Evolutionary conservation across 139 green algal species (phyloP), one percentile per base, ranked within the genome.

Genomic region (Penium margaritaceum): DNA sequence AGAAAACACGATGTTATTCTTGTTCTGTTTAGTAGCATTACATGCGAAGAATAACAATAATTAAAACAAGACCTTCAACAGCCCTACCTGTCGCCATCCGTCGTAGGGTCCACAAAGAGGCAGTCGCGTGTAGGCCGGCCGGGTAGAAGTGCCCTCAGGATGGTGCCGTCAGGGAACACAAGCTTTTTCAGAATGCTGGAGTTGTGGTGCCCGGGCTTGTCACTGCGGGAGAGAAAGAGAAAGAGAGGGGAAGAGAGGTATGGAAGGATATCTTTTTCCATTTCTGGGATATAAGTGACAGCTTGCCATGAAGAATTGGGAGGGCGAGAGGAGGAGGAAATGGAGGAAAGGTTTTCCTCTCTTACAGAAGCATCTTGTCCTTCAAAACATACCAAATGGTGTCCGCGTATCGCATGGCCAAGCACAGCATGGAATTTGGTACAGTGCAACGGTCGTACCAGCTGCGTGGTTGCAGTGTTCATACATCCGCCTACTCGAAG

Each of bases 121-220:
- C 79, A 88, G 81, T 96, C 91, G 0, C 81, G 74, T 0, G 90
- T 97, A 24, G 92, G 91, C 6, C 90, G 80, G 1, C 88, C 91
- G 9, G 92, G 90, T 65, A 86, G 84, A 27, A 41, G 46, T 6
- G 82, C 66, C 12, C 74, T 87, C 83, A 93, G 81, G 21, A 91
- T 61, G 12, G 14, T 65, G 29, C 90, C 90, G 65, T 90, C 88
- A 0, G 87, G 80, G 78, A 95, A 82, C 74, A 93, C 90, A 63
- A 95, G 79, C 44, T 63, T 44, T n/a, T 76, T 54, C 46, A 95
- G 78, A 76, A 91, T 79, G 32, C 74, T 75, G 64, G 90, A 91
- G 84, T 94, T 85, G 77, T 98, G 92, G 14, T 75, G 78, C 3
- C 53, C 68, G 30, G 51, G 44, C 21, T 67, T 67, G 32, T 74